Evolutionary conservation across 257 asterid genomes (phyloP).

Genomic region (Salvia miltiorrhiza): DNA sequence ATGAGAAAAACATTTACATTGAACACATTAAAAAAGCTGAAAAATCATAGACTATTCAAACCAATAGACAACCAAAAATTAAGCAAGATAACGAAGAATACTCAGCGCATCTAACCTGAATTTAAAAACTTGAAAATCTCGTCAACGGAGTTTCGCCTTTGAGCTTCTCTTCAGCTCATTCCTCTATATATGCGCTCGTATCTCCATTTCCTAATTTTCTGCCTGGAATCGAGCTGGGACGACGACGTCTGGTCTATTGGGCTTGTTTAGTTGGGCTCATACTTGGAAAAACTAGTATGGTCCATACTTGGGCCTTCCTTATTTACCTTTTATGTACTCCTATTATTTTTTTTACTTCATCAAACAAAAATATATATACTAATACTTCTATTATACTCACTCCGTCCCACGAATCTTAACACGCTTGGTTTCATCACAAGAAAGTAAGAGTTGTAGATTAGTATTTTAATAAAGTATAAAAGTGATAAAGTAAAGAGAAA

Average conservation of each 20-base stretch:
- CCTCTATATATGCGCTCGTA: not conserved
- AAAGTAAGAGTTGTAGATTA: too few relatives aligned
- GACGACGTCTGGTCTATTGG: slow-evolving; percentile 2
- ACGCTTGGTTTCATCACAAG: too few relatives aligned
- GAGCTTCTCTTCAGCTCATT: not conserved
- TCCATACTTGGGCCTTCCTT: not conserved
- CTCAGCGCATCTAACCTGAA: slow-evolving; percentile 15
- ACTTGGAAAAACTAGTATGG: not conserved
- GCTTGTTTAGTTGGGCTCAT: not conserved
- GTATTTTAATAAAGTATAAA: too few relatives aligned
- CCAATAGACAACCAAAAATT: not conserved
- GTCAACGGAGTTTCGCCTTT: not conserved
- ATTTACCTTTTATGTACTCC: too few relatives aligned
- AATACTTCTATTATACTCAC: too few relatives aligned
- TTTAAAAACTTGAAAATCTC: not conserved
- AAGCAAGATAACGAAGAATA: not conserved
- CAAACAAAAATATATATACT: too few relatives aligned
- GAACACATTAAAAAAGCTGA: not conserved
- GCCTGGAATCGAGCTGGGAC: slow-evolving; percentile 19
- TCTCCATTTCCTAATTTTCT: not conserved
- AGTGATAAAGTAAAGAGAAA: too few relatives aligned
- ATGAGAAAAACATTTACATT: not conserved
- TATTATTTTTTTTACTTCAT: too few relatives aligned
- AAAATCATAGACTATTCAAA: not conserved
- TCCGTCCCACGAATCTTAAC: too few relatives aligned